Conservation (phyloP, 176 grass and related monocot genomes). For the Bothriochloa decipiens region DNA sequence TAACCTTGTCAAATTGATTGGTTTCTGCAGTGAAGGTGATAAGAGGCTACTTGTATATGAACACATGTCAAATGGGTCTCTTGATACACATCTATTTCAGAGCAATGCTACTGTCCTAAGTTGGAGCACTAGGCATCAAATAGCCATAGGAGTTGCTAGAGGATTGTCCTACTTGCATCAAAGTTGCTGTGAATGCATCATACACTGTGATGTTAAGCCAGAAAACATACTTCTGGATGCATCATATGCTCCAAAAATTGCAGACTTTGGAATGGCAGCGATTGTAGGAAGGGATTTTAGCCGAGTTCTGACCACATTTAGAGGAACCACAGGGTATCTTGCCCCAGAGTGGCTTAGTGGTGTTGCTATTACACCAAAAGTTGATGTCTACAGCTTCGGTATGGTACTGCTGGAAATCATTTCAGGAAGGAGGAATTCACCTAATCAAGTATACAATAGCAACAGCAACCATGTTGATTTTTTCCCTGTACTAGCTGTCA, state of each 20-base stretch:
- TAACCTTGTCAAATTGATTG: not conserved
- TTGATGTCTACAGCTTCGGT: slow-evolving; percentile 54
- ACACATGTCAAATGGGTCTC: not conserved
- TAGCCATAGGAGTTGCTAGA: not conserved
- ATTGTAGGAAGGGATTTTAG: slow-evolving; percentile 51
- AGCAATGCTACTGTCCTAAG: not conserved
- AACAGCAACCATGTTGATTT: not conserved
- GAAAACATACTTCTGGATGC: slow-evolving; percentile 35
- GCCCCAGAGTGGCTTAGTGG: slow-evolving; percentile 53
- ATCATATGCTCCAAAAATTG: slow-evolving; percentile 41
- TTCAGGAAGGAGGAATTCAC: slow-evolving; percentile 41
- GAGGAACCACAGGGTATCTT: slow-evolving; percentile 56
- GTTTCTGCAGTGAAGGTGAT: not conserved
- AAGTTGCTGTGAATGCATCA: not conserved
- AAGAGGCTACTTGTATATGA: not conserved
- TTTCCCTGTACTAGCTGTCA: not conserved
- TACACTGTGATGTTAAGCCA: slow-evolving; percentile 36
- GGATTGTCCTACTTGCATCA: slow-evolving; percentile 3
- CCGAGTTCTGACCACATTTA: slow-evolving; percentile 44
- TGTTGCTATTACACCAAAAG: slow-evolving; percentile 40
- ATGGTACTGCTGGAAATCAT: slow-evolving; percentile 56
- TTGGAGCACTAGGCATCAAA: not conserved
- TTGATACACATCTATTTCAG: not conserved
- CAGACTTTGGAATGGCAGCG: slow-evolving; percentile 54
- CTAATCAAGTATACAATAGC: not conserved